Evolutionary conservation across 306 rosid genomes (phyloP), one percentile per base, ranked within the genome.

Genomic region (Abrus precatorius): DNA sequence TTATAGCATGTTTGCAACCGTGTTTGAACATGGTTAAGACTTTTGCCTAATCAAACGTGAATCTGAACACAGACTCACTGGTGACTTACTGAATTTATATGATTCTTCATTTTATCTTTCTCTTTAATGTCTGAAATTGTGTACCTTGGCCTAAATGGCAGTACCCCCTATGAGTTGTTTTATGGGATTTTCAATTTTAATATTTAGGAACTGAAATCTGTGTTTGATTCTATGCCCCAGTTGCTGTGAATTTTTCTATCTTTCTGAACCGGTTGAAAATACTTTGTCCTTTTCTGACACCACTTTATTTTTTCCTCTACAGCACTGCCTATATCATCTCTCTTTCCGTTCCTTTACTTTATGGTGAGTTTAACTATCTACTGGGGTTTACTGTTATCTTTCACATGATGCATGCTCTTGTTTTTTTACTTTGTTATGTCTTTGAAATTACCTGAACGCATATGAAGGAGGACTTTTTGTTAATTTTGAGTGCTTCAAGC

Each of bases 281-380:
- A 3, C n/a, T 47, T 41, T 44, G 20, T 43, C 12, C 10, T 29
- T 41, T 20, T 74, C 69, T 75, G 13, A 80, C 43, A 7, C 27
- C 29, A 47, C 7, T 57, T 63, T 74, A 11, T 55, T 44, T 40
- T 81, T 50, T 9, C 43, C 14, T 78, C 1, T 78, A 27, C 90
- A 87, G 90, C 88, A 1, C 75, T 87, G 7, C 88, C 90, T 49
- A 48, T 66, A 74, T 40, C 88, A 43, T 87, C 86, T 41, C 88
- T 87, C 60, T 84, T 87, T 87, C 86, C 90, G 9, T 87, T 81
- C 74, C 88, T 87, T 50, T 87, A 87, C 64, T 87, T 87, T 70
- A 84, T 87, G 90, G 90, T 87, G 78, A 87, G 84, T 82, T 73
- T 53, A 28, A 5, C 41, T 69, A 36, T 40, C 29, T 1, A 9